Percentiles rank a stretch among this genome's conserved stretches.
phyloP scores from a whole-genome alignment of 441 rosid genomes.

The Gossypium lobatum region DNA sequence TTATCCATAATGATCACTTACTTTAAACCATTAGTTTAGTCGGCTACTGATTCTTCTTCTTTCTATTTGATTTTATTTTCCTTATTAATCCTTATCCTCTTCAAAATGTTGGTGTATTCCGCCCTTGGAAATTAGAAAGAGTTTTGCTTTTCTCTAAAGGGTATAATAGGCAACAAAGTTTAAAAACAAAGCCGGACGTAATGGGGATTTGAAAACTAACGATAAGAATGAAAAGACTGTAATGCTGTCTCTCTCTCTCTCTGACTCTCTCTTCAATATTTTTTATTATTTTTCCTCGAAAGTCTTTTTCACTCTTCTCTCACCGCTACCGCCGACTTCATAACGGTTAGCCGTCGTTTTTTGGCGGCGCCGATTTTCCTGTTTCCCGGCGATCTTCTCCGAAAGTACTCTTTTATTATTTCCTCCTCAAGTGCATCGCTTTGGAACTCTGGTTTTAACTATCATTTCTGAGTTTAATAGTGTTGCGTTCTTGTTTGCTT shows the following conservation, averaged over 20 bases:
- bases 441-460: background rate
- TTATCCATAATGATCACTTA: background rate
- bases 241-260: background rate
- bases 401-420: background rate
- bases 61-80: too few relatives aligned
- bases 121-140: background rate
- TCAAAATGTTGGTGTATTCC: background rate
- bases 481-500: background rate
- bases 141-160: background rate
- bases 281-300: background rate
- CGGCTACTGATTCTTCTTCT: background rate
- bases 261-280: background rate
- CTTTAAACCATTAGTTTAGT: background rate
- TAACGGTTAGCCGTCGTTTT: slow-evolving; percentile 52
- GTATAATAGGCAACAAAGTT: background rate
- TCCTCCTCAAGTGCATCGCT: background rate
- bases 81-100: background rate
- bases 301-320: slow-evolving; percentile 24
- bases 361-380: slow-evolving; percentile 22
- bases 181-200: slow-evolving; percentile 9
- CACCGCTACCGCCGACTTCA: slow-evolving; percentile 57
- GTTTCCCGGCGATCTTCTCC: slow-evolving; percentile 11
- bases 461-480: background rate
- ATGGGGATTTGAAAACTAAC: slow-evolving; percentile 19
- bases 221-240: slow-evolving; percentile 13